Percentiles rank a stretch among this genome's conserved stretches.
Evolutionary conservation across 129 eudicot species (phyloP).

Genomic region (Ambrosia trifida): DNA sequence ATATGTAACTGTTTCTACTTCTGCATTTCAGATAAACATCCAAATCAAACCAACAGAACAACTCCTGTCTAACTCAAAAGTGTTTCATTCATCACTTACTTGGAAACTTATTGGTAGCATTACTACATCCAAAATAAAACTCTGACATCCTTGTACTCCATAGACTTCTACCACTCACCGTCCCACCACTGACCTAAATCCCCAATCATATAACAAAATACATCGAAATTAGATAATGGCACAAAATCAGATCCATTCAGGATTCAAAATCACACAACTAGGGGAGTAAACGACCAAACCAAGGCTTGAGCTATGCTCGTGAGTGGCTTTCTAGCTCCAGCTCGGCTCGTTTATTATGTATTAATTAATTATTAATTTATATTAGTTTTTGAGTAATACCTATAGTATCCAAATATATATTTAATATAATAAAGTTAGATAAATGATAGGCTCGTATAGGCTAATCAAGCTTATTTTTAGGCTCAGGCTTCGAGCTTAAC

Average conservation of each 20-base stretch:
- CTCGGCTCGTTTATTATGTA: too few species aligned
- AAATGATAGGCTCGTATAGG: too few species aligned
- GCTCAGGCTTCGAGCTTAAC: too few species aligned
- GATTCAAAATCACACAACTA: not conserved
- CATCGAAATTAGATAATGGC: conserved; percentile 16
- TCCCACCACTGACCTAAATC: conserved; percentile 64
- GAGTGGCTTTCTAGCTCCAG: too few species aligned
- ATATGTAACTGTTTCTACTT: conserved; percentile 55
- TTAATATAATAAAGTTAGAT: not conserved
- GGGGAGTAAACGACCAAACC: too few species aligned
- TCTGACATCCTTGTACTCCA: conserved; percentile 65
- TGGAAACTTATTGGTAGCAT: conserved; percentile 70
- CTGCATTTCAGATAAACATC: conserved; percentile 38
- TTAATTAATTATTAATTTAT: too few species aligned
- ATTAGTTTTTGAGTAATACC: too few species aligned
- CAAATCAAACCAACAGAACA: conserved; percentile 10
- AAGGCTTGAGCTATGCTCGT: too few species aligned
- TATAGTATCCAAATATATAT: too few species aligned
- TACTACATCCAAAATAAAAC: conserved; percentile 78
- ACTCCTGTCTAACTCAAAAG: not conserved
- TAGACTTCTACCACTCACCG: conserved; percentile 46
- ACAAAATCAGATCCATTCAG: conserved; percentile 51
- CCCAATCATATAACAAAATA: conserved; percentile 37
- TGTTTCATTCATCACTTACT: conserved; percentile 46
- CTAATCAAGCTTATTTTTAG: too few species aligned